A percentile compares a stretch with the other conserved stretches of the same genome.
These are phyloP conservation scores for Eucalyptus regnans DNA, from an alignment of 345 rosid species.

Conservation along the genomic window DNA sequence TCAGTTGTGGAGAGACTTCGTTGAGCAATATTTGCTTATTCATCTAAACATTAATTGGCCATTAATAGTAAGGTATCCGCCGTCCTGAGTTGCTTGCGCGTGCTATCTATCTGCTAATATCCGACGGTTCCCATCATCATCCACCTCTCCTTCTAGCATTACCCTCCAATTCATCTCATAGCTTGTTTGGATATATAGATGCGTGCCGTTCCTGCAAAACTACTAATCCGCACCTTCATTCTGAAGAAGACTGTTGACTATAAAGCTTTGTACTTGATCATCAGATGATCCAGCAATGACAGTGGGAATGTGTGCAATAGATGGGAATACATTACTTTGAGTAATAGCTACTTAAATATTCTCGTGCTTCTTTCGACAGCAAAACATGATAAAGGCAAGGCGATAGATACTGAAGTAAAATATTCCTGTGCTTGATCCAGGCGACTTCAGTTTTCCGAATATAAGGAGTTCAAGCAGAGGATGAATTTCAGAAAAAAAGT, in stretches of 20 bases:
- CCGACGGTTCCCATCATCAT: background rate
- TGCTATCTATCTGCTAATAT: background rate
- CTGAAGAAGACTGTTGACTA: background rate
- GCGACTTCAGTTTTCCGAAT: background rate
- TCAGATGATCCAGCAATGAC: background rate
- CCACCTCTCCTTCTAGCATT: background rate
- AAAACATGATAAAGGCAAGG: background rate
- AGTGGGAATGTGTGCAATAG: background rate
- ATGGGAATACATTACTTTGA: background rate
- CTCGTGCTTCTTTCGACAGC: background rate
- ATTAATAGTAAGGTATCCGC: constrained; percentile 6
- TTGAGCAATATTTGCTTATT: background rate
- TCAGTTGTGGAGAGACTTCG: background rate
- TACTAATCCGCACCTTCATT: background rate
- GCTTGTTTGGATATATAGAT: background rate
- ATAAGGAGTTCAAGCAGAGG: background rate
- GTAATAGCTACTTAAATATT: background rate
- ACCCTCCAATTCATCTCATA: background rate
- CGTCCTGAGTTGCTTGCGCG: background rate
- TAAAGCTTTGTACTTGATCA: background rate
- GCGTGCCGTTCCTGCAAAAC: background rate
- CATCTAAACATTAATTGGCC: background rate
- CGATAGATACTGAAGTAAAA: background rate
- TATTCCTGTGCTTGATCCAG: background rate
- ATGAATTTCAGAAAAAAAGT: background rate